A percentile compares a stretch with the other conserved stretches of the same genome.
These are phyloP conservation scores for Penstemon barbatus DNA, from an alignment of 257 asterid genomes.

Conservation along the genomic window DNA sequence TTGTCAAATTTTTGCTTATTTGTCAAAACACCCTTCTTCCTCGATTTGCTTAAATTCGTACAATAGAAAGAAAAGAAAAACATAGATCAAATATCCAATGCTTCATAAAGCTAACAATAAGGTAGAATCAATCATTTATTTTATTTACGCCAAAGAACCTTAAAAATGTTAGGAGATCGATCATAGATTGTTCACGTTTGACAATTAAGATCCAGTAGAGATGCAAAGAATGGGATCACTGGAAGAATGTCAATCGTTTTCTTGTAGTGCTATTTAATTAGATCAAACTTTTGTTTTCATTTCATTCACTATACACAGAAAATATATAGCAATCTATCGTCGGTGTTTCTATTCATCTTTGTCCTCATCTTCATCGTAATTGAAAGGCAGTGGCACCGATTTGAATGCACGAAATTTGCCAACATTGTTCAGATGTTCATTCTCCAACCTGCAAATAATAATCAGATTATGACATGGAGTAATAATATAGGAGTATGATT, in stretches of 20 bases:
- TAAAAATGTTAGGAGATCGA: no score
- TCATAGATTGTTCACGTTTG: no score
- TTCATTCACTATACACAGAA: neutral
- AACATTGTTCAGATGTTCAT: slow-evolving; percentile 75
- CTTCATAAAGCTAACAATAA: no score
- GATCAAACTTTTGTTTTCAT: neutral
- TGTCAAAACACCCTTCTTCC: no score
- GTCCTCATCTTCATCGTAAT: slow-evolving; percentile 44
- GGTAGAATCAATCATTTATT: no score
- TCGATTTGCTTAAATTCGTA: no score
- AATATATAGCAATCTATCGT: neutral
- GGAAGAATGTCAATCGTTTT: neutral
- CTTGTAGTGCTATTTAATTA: neutral
- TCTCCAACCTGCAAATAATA: slow-evolving; percentile 53
- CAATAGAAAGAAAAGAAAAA: no score
- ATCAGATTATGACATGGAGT: neutral
- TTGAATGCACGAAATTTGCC: slow-evolving; percentile 73
- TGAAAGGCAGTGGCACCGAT: slow-evolving; percentile 69
- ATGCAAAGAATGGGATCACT: slow-evolving; percentile 13
- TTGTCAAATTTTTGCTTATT: no score
- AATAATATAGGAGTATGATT: neutral
- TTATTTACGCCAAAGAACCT: no score
- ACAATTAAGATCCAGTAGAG: no score
- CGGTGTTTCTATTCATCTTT: slow-evolving; percentile 38
- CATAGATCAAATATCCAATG: no score